These are phyloP conservation scores for Penicillium decumbens DNA, from an alignment of 2,329 filamentous ascomycete species.

Conservation along the genomic window DNA sequence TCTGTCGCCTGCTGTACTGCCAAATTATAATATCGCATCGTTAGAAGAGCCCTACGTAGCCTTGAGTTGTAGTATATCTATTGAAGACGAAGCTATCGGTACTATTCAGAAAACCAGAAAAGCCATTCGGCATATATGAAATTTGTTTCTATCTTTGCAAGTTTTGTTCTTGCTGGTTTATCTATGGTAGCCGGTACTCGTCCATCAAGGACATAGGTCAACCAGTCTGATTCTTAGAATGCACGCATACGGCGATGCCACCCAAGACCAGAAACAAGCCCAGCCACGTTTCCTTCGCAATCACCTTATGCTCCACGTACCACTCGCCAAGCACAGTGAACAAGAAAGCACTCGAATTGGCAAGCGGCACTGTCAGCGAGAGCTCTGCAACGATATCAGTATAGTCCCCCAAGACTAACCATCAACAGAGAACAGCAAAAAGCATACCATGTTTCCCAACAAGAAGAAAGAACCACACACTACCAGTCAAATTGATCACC, in stretches of 20 bases:
- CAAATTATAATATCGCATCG: no score
- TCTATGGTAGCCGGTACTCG: not conserved
- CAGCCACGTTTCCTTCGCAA: conserved; percentile 76
- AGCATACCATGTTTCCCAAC: conserved; percentile 83
- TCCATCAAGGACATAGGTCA: conserved; percentile 1
- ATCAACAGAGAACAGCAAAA: conserved; percentile 1
- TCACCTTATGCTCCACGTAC: conserved; percentile 89
- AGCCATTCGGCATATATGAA: no score
- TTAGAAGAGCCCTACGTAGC: no score
- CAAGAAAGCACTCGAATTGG: conserved; percentile 90
- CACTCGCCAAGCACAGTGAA: conserved; percentile 94
- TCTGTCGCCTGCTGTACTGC: no score
- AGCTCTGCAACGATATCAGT: conserved; percentile 56
- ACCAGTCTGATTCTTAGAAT: conserved; percentile 42
- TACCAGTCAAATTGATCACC: conserved; percentile 83
- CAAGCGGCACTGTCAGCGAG: conserved; percentile 88
- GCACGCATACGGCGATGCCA: conserved; percentile 79
- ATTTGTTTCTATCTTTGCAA: not conserved
- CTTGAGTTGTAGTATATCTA: no score
- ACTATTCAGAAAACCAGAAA: no score
- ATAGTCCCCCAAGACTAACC: not conserved
- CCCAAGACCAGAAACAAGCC: conserved; percentile 74
- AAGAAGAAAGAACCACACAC: conserved; percentile 92
- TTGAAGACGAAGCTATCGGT: no score
- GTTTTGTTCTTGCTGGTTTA: not conserved